phyloP scores from a whole-genome alignment of 2,329 filamentous ascomycete genomes.

The Penicillium brevicompactum region DNA sequence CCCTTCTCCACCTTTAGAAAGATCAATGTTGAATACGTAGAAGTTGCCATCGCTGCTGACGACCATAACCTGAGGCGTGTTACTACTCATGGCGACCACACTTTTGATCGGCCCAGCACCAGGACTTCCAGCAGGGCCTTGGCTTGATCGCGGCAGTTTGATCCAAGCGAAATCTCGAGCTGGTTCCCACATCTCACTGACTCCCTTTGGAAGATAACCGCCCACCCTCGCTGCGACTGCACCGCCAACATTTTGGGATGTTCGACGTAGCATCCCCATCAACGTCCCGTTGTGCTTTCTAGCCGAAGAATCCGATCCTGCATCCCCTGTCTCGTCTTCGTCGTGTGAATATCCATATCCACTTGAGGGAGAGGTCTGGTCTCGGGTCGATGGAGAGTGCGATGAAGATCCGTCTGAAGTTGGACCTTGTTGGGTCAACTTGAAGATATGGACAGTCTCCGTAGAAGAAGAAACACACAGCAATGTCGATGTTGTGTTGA shows the following conservation, averaged over 20 bases:
- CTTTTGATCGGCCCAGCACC: conserved; percentile 68
- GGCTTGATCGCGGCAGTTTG: conserved; percentile 72
- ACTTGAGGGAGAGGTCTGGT: conserved; percentile 29
- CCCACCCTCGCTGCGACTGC: conserved; percentile 86
- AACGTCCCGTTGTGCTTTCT: conserved; percentile 71
- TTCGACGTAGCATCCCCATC: conserved; percentile 87
- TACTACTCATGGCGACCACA: conserved; percentile 97
- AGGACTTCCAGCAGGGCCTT: conserved; percentile 38
- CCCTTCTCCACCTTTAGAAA: conserved; percentile 92
- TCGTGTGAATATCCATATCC: conserved; percentile 31
- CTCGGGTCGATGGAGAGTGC: conserved; percentile 27
- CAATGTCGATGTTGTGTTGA: conserved; percentile 90
- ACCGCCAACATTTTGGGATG: conserved; percentile 89
- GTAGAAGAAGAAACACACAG: conserved; percentile 95
- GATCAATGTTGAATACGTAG: conserved; percentile 91
- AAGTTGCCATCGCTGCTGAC: conserved; percentile 95
- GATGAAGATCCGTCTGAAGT: conserved; percentile 30
- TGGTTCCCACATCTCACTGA: conserved; percentile 98
- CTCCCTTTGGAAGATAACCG: conserved; percentile 87
- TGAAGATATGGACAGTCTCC: conserved; percentile 96
- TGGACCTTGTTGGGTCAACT: conserved; percentile 57
- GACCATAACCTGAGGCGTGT: conserved; percentile 94
- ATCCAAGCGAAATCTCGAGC: conserved; percentile 94
- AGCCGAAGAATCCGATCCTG: conserved; percentile 36
- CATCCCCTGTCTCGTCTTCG: conserved; percentile 35